Evolutionary conservation across 148 eudicot genomes (phyloP).

Genomic region (Heliamphora exappendiculata): DNA sequence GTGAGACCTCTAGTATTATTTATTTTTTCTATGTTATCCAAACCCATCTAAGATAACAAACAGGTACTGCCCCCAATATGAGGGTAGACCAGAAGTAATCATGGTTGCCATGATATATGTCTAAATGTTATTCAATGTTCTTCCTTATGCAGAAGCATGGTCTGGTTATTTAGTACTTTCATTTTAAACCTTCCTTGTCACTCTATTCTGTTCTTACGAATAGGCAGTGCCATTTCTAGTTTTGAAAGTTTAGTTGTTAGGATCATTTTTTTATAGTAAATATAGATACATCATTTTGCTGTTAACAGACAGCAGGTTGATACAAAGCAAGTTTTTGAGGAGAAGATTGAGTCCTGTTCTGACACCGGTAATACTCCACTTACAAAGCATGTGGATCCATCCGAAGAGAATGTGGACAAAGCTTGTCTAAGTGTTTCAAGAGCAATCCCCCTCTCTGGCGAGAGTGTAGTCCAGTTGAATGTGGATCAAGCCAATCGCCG

Average conservation of each 20-base stretch:
- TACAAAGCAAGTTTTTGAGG: conserved; percentile 61
- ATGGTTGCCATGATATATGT: background rate
- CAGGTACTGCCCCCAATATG: background rate
- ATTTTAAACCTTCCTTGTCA: background rate
- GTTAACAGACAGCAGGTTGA: conserved; percentile 67
- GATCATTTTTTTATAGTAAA: background rate
- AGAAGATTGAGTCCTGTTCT: conserved; percentile 61
- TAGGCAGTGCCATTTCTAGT: background rate
- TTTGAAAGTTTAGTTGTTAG: background rate
- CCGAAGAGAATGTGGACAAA: conserved; percentile 85
- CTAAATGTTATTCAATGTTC: background rate
- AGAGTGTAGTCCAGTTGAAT: conserved; percentile 31
- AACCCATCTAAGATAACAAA: too few species aligned
- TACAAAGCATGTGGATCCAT: conserved; percentile 83
- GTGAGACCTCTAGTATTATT: too few species aligned
- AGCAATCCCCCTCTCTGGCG: conserved; percentile 47
- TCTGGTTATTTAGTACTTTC: background rate
- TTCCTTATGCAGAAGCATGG: background rate
- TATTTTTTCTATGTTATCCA: too few species aligned
- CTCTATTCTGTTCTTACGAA: background rate
- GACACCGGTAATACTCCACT: conserved; percentile 38
- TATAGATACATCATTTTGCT: conserved; percentile 1
- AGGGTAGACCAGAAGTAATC: background rate
- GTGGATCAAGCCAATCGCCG: conserved; percentile 42
- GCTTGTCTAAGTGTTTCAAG: conserved; percentile 72